Evolutionary conservation across 2,329 filamentous ascomycete species (phyloP), one percentile per base, ranked within the genome.

Genomic region (Aspergillus hortae): DNA sequence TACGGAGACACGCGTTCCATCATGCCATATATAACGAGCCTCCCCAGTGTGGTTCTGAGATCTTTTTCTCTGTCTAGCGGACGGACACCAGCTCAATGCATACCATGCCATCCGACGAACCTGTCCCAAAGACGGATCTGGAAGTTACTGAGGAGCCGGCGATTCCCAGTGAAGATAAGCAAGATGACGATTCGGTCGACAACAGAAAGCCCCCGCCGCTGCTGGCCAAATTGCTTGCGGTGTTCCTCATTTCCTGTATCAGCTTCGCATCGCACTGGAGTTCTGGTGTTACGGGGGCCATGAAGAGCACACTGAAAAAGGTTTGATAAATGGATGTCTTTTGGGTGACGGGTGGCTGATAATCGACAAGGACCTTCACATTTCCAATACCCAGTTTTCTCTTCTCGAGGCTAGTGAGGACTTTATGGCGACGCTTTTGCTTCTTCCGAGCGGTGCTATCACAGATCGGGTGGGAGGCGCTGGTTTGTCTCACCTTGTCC

Each of bases 281-380:
- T 56, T 74, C 74, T n/a, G 80, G 82, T 1, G 79, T 85, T 1
- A 84, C 80, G 0, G 78, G 79, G 9, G 82, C 82, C 1, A 79
- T 85, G 75, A 85, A 85, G 61, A 80, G 72, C 15, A 84, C 81
- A 0, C 64, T 85, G 23, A 85, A 85, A 56, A 84, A 83, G 74
- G 66, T 67, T 56, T 6, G 59, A 57, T 4, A 1, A 30, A 10
- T 30, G 1, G 27, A 11, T 10, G 9, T 30, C 1, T 1, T 30
- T 9, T 30, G 23, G 5, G 2, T 30, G 7, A 30, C 6, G 7
- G 3, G 27, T 30, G 27, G 27, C 27, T 30, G 27, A 30, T 30
- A 7, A 30, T 30, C 10, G 27, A 30, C 27, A 30, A 68, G 67
- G 59, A 83, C 72, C 71, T 85, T 40, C 55, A 78, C 44, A 84